Percentiles rank a stretch among this genome's conserved stretches.
Evolutionary conservation across 352 stramenopile genomes (phyloP).

Genomic region (Thalassiosira livingstoniorum): DNA sequence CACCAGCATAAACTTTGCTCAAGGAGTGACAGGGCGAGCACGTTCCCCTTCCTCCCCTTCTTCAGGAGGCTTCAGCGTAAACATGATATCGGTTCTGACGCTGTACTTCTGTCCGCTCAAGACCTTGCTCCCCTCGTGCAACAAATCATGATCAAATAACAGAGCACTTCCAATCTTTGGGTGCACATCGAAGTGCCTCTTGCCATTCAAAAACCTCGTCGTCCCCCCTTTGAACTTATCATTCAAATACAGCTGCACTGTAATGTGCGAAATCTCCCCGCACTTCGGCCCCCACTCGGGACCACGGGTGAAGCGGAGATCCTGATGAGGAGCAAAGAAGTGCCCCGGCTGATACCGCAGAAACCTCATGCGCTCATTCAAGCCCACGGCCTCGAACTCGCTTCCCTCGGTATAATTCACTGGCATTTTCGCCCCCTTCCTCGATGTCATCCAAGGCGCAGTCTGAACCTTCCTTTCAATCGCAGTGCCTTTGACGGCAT

Average conservation of each 20-base stretch:
- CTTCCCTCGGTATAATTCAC: background rate
- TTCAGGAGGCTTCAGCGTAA: background rate
- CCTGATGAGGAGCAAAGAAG: conserved; percentile 64
- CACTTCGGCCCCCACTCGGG: conserved; percentile 27
- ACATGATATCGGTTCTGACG: conserved; percentile 68
- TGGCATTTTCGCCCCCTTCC: background rate
- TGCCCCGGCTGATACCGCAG: conserved; percentile 58
- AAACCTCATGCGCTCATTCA: conserved; percentile 67
- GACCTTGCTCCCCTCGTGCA: conserved; percentile 51
- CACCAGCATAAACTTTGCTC: no score
- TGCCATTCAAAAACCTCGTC: conserved; percentile 48
- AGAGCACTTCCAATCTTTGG: conserved; percentile 49
- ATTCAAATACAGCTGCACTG: conserved; percentile 61
- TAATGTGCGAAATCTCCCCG: conserved; percentile 42
- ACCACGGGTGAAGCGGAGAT: conserved; percentile 41
- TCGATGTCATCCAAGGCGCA: conserved; percentile 9
- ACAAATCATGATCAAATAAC: conserved; percentile 63
- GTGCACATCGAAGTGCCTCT: conserved; percentile 39
- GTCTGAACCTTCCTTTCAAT: conserved; percentile 34
- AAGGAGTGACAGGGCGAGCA: no score
- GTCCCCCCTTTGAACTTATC: conserved; percentile 58
- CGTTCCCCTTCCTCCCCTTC: no score
- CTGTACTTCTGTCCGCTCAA: conserved; percentile 59
- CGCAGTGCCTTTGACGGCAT: conserved; percentile 17
- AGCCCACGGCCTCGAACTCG: conserved; percentile 30